Base-by-base conservation (phyloP, 352 stramenopile genomes). In the Phytophthora cactorum region DNA sequence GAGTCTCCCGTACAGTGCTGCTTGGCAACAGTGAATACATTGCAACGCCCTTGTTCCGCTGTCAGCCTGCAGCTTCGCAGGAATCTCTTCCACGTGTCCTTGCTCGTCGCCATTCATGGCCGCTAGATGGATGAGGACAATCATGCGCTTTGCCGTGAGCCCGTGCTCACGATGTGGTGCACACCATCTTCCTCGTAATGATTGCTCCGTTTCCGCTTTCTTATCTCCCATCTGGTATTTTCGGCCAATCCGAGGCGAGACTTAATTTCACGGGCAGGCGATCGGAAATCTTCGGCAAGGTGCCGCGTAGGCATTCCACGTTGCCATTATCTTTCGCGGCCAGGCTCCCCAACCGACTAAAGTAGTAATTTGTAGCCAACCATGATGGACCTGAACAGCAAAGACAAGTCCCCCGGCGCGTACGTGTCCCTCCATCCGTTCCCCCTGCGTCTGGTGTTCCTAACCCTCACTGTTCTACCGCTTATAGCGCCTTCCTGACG, bases 401-500 rank as follows among this genome's bases (percentile, higher is more conserved):
- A 88, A 72, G 79, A 88, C 69, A 88, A 88, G 72, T 77, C 72
- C 14, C 52, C 52, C 44, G 64, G 77, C 75, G 74, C 79, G 79
- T 88, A 81, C 51, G 79, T 83, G 32, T 4, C 6, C 28, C 2
- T 52, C 5, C 44, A 11, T 36, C 34, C 10, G 27, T n/a, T 17
- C 3, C 45, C 17, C 12, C 14, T 45, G n/a, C n/a, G 8, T 73
- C 14, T 31, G 36, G 10, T 28, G 22, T 10, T 6, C 7, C 45
- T 66, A 17, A 54, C 11, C 3, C 12, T 51, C 17, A 11, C n/a
- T 44, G 34, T 58, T 45, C 34, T 39, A 51, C 12, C 34, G 8
- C 15, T 2, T 39, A 5, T 52, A 93, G 84, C 50, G 74, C 79
- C 38, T 92, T 93, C 72, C 36, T 97, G 68, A 82, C 77, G 45